Percentiles rank a stretch among this genome's conserved stretches.
Evolutionary conservation across 441 rosid species (phyloP).

Genomic region (Daphne laureola): DNA sequence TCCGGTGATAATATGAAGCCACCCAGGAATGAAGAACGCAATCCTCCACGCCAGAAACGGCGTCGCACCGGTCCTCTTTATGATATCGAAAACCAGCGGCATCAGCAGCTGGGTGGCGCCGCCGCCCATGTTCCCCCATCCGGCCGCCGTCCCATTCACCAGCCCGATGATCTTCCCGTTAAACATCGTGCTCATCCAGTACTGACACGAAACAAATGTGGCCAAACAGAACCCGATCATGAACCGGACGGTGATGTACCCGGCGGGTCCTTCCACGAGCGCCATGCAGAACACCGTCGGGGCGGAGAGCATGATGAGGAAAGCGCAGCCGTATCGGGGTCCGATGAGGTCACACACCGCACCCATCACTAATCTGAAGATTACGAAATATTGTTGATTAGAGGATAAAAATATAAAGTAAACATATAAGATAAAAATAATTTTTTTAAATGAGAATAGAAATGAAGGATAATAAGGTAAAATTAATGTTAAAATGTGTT

Average conservation of each 20-base stretch:
- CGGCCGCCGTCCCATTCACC: conserved; percentile 81
- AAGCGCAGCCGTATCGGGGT: conserved; percentile 76
- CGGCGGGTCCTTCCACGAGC: conserved; percentile 48
- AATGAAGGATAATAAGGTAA: no score
- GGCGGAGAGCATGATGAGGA: conserved; percentile 58
- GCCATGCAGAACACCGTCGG: conserved; percentile 83
- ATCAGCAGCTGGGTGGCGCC: conserved; percentile 77
- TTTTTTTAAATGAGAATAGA: no score
- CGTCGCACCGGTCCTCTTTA: conserved; percentile 43
- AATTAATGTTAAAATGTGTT: no score
- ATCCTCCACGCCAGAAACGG: conserved; percentile 91
- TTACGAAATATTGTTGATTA: no score
- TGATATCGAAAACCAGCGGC: conserved; percentile 70
- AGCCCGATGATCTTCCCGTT: conserved; percentile 75
- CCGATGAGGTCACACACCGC: conserved; percentile 71
- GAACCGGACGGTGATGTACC: conserved; percentile 62
- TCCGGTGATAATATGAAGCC: conserved; percentile 60
- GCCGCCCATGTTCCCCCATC: conserved; percentile 95
- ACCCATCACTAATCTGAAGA: no score
- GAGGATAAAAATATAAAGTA: no score
- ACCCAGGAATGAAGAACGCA: conserved; percentile 80
- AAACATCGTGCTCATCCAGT: conserved; percentile 95
- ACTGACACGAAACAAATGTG: conserved; percentile 82
- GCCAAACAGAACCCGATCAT: conserved; percentile 91
- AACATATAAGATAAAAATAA: no score